Evolutionary conservation across 352 stramenopile species (phyloP).

Genomic region (Globisporangium perplexum): DNA sequence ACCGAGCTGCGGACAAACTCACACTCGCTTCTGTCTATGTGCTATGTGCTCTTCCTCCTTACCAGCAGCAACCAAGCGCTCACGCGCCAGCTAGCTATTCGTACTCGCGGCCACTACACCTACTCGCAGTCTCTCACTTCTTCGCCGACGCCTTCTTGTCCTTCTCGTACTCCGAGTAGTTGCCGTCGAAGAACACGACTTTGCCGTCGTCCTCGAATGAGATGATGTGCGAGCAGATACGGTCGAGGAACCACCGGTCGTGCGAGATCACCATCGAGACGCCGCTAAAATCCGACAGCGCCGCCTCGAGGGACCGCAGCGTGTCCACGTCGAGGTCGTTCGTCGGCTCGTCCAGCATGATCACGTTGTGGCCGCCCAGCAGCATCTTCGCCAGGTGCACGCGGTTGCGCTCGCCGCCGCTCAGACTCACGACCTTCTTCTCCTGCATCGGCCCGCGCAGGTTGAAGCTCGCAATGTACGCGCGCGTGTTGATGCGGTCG

Average conservation of each 20-base stretch:
- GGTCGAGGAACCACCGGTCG: conserved; percentile 96
- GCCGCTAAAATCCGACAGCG: conserved; percentile 84
- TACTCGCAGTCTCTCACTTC: too few relatives aligned
- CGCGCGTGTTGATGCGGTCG: conserved; percentile 77
- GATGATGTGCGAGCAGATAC: conserved; percentile 86
- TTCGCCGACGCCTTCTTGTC: conserved; percentile 34
- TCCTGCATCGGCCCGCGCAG: conserved; percentile 80
- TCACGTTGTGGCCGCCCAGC: conserved; percentile 76
- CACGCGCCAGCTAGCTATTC: too few relatives aligned
- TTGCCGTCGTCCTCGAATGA: conserved; percentile 70
- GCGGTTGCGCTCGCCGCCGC: conserved; percentile 79
- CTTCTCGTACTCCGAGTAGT: conserved; percentile 85
- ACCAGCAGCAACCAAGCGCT: too few relatives aligned
- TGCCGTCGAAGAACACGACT: conserved; percentile 81
- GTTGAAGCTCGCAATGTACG: conserved; percentile 87
- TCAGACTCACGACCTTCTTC: conserved; percentile 72
- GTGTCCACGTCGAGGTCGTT: conserved; percentile 87
- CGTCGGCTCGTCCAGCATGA: conserved; percentile 87
- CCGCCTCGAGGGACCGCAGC: conserved; percentile 82
- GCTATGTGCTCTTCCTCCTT: too few relatives aligned
- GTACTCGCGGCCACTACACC: too few relatives aligned
- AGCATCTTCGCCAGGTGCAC: conserved; percentile 86
- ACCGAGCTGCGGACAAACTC: too few relatives aligned
- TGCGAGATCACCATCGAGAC: conserved; percentile 95
- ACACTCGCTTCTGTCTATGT: too few relatives aligned